phyloP scores from a whole-genome alignment of 1,139 yeast genomes.

The Ogataea hybrid region DNA sequence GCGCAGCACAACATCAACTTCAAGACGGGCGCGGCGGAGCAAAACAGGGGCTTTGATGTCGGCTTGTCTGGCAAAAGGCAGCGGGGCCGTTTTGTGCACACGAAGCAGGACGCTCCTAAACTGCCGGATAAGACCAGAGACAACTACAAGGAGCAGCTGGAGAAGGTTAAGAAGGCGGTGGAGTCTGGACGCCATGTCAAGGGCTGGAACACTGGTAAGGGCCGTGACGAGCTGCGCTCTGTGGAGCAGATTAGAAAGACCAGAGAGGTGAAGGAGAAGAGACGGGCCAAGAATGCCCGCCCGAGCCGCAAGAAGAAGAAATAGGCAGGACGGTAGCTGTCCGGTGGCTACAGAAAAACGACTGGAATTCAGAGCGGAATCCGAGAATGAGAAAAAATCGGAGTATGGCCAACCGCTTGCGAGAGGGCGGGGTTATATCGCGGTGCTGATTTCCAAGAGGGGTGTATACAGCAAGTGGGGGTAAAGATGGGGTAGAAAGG shows the following conservation, averaged over 20 bases:
- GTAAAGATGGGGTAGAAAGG: conserved; percentile 10
- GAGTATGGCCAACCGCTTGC: not conserved
- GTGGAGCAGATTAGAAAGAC: conserved; percentile 78
- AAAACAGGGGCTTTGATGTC: conserved; percentile 23
- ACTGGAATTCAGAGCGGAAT: not conserved
- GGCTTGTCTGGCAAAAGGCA: conserved; percentile 27
- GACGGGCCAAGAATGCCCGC: conserved; percentile 83
- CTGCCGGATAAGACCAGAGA: conserved; percentile 88
- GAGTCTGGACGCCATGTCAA: conserved; percentile 73
- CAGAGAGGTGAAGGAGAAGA: conserved; percentile 66
- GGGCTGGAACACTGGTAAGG: conserved; percentile 56
- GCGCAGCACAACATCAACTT: conserved; percentile 60
- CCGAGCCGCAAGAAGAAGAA: conserved; percentile 50
- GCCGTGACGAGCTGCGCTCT: conserved; percentile 52
- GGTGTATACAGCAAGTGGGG: conserved; percentile 5
- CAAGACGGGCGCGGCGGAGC: conserved; percentile 56
- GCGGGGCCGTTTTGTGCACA: conserved; percentile 66
- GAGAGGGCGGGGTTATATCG: not conserved
- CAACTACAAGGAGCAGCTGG: conserved; percentile 79
- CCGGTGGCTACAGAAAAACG: not conserved
- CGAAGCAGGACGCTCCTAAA: conserved; percentile 75
- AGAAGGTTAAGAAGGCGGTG: conserved; percentile 76
- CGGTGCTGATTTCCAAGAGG: not conserved
- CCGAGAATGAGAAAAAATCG: not conserved
- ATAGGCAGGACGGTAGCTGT: not conserved